Conservation (phyloP, 371 early-diverging fungal genomes). For the Rhizomucor pusillus region DNA sequence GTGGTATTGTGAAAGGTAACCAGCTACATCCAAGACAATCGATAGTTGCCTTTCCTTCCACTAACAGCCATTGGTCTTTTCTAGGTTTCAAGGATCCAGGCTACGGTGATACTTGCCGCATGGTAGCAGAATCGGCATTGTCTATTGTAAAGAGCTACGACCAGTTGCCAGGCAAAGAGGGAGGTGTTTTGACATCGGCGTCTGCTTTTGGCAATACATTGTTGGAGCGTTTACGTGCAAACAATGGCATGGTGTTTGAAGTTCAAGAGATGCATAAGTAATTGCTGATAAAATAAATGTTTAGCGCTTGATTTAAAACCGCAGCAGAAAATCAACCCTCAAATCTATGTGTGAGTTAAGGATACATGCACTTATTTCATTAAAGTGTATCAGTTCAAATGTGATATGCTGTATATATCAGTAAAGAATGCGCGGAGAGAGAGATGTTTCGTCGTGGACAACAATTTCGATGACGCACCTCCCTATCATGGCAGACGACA, state of each 20-base stretch:
- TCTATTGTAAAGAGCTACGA: conserved; percentile 50
- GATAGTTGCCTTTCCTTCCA: too few relatives aligned
- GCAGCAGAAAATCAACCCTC: too few relatives aligned
- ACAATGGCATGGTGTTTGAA: conserved; percentile 56
- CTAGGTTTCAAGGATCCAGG: conserved; percentile 66
- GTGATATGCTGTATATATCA: too few relatives aligned
- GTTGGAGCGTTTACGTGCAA: conserved; percentile 53
- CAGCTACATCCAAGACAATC: background rate
- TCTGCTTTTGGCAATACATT: conserved; percentile 68
- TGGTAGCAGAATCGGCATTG: conserved; percentile 62
- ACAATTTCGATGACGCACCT: too few relatives aligned
- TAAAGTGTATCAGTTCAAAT: too few relatives aligned
- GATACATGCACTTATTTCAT: too few relatives aligned
- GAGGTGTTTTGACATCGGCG: conserved; percentile 74
- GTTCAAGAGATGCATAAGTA: conserved; percentile 27
- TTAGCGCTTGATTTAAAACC: too few relatives aligned
- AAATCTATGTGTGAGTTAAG: too few relatives aligned
- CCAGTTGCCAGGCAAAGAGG: conserved; percentile 47
- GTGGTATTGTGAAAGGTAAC: conserved; percentile 55
- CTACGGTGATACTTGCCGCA: conserved; percentile 69
- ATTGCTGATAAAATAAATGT: too few relatives aligned
- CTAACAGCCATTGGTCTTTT: background rate
- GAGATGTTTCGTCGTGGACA: too few relatives aligned
- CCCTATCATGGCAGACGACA: background rate
- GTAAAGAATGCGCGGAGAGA: too few relatives aligned